Conservation (phyloP, 148 eudicot genomes). For the Cornus controversa region DNA sequence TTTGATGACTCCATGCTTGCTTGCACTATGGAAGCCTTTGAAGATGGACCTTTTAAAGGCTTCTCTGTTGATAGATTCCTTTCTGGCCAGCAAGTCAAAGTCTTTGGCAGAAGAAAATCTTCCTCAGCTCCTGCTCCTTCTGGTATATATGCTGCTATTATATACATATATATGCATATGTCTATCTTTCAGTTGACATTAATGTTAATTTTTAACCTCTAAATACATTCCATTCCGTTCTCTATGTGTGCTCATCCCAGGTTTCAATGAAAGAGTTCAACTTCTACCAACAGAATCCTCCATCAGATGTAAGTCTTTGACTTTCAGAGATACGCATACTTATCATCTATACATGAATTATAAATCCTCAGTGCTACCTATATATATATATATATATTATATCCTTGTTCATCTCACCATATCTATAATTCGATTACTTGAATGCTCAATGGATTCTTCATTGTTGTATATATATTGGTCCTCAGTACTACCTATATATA, state of each 20-base stretch:
- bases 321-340: no score
- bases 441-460: no score
- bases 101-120: constrained; percentile 70
- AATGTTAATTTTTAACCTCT: neutral
- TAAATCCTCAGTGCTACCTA: no score
- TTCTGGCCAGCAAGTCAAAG: constrained; percentile 75
- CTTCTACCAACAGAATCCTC: constrained; percentile 39
- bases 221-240: neutral
- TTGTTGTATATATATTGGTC: no score
- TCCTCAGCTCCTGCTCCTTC: constrained; percentile 25
- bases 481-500: no score
- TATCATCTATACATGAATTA: no score
- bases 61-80: constrained; percentile 73
- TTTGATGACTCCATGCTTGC: constrained; percentile 82
- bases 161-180: neutral
- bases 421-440: neutral
- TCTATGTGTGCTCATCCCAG: constrained; percentile 19
- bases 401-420: no score
- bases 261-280: constrained; percentile 46
- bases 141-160: constrained; percentile 10
- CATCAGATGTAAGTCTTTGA: constrained; percentile 47
- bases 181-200: neutral
- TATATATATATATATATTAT: no score
- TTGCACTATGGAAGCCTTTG: constrained; percentile 64
- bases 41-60: constrained; percentile 66